Conservation (phyloP, 169 alveolate species). For the Amoebophrya sp. region DNA sequence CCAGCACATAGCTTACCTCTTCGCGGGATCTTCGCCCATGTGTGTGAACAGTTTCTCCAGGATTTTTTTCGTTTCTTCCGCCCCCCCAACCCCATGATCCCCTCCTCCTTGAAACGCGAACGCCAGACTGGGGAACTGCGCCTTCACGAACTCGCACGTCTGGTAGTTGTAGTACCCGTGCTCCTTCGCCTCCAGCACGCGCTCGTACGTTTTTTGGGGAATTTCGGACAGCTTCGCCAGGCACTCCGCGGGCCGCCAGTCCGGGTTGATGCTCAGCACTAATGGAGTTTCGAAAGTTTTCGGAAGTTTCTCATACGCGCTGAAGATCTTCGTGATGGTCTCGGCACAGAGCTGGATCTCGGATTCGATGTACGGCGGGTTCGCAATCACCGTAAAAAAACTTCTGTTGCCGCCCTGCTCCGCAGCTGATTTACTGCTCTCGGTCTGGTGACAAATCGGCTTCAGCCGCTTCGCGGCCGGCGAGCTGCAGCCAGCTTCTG, state of each 20-base stretch:
- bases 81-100: too few species aligned
- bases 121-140: neutral
- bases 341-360: neutral
- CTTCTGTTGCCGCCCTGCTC: too few species aligned
- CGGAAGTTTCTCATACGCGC: neutral
- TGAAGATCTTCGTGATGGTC: neutral
- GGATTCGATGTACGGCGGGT: constrained; percentile 10
- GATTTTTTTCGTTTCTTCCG: neutral
- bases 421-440: too few species aligned
- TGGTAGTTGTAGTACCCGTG: constrained; percentile 5
- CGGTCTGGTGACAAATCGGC: too few species aligned
- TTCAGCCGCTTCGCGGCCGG: too few species aligned
- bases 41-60: neutral
- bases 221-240: neutral
- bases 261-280: neutral
- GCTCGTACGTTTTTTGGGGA: neutral
- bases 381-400: neutral
- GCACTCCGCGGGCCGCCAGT: constrained; percentile 6
- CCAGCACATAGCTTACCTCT: neutral
- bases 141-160: neutral
- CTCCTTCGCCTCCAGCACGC: neutral
- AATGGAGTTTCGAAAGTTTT: neutral
- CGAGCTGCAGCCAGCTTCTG: too few species aligned
- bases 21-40: neutral
- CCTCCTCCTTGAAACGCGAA: too few species aligned